These are phyloP conservation scores for Globisporangium heterothallicum DNA, from an alignment of 352 stramenopile species.

Conservation along the genomic window DNA sequence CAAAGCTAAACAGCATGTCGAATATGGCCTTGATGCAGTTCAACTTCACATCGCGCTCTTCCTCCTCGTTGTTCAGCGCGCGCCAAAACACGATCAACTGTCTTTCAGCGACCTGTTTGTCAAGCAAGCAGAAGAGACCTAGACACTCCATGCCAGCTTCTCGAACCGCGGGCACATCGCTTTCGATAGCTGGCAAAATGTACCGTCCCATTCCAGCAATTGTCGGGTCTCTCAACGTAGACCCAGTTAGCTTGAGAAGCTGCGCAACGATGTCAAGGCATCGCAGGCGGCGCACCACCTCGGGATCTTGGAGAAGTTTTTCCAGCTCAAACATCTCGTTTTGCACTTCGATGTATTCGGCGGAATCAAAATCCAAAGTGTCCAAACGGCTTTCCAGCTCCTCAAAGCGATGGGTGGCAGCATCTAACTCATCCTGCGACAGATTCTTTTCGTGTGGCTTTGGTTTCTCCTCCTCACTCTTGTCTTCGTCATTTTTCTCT, in stretches of 20 bases:
- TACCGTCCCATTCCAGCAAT: slow-evolving; percentile 65
- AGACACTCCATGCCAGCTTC: slow-evolving; percentile 73
- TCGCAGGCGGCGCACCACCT: slow-evolving; percentile 60
- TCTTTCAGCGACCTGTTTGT: slow-evolving; percentile 57
- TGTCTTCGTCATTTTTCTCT: slow-evolving; percentile 8
- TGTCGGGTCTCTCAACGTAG: slow-evolving; percentile 58
- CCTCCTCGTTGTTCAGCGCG: slow-evolving; percentile 68
- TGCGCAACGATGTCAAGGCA: slow-evolving; percentile 73
- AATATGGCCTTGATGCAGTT: slow-evolving; percentile 71
- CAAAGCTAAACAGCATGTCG: slow-evolving; percentile 64
- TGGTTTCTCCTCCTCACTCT: slow-evolving; percentile 16
- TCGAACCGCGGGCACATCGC: slow-evolving; percentile 61
- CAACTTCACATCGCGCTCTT: slow-evolving; percentile 73
- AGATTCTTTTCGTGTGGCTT: slow-evolving; percentile 23
- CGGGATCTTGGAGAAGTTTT: slow-evolving; percentile 60
- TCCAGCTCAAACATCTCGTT: slow-evolving; percentile 65
- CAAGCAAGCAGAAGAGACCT: slow-evolving; percentile 62
- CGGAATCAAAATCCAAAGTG: slow-evolving; percentile 46
- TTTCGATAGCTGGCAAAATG: slow-evolving; percentile 75
- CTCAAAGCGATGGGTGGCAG: slow-evolving; percentile 52
- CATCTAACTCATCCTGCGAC: slow-evolving; percentile 48
- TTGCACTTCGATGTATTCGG: slow-evolving; percentile 55
- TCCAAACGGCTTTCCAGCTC: slow-evolving; percentile 57
- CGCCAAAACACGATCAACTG: slow-evolving; percentile 79
- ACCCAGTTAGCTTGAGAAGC: slow-evolving; percentile 64